Evolutionary conservation across 192 early-diverging fungal genomes (phyloP), one percentile per base, ranked within the genome.

Genomic region (Rhizoclosmatium sp.): DNA sequence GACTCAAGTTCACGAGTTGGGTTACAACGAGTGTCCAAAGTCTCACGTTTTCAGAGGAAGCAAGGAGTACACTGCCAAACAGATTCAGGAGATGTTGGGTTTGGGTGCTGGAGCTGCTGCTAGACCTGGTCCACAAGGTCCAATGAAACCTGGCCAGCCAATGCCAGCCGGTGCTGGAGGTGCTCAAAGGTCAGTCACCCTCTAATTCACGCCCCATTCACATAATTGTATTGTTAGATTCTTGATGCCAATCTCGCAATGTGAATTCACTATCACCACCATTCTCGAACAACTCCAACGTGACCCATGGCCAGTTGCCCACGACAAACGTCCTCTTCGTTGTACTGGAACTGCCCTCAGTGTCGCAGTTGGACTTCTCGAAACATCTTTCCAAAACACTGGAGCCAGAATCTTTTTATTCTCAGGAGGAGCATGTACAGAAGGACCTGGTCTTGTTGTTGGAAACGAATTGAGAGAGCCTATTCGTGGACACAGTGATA

Each of bases 31-130:
- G 48, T 98, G 97, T 78, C 96, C 96, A 67, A 99, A 99, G 82
- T 97, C 96, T 46, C 96, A 95, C 84, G 95, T 99, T 19, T 99
- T 99, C 87, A 92, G 96, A 69, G 98, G 98, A 14, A 91, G 93
- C 78, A 99, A 99, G 87, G 97, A 99, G 60, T 99, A 98, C 85
- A 86, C 90, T 40, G 88, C 91, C 71, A 97, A 96, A 84, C 97
- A 98, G 84, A 93, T 99, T 74, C 95, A 97, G 84, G 96, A 97
- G 61, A 98, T 99, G 96, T 93, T 99, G 47, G 97, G 97, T 23
- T 86, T 99, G 60, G 86, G 78, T 21, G 79, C 73, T 16, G 71
- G 51, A 71, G 70, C 47, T 31, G 54, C 12, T 47, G 47, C 65
- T 23, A 39, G 56, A n/a, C 41, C 56, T 31, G 5, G 12, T 10